Evolutionary conservation across 441 rosid genomes (phyloP).

Genomic region (Pelargonium exstipulatum): DNA sequence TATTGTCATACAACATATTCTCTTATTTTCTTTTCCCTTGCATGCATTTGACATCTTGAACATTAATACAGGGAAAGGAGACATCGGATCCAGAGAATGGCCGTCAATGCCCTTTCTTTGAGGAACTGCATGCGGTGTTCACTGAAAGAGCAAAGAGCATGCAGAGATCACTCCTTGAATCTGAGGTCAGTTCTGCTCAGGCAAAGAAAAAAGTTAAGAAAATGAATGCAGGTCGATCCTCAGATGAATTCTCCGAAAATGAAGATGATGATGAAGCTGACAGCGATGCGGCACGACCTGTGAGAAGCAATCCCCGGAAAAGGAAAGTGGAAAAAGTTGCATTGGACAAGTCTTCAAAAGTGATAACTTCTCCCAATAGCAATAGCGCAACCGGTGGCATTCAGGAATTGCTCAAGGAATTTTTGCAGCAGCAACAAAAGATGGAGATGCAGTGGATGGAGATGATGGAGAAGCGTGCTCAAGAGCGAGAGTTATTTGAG

Average conservation of each 20-base stretch:
- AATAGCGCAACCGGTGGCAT: conserved; percentile 13
- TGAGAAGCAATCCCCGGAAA: conserved; percentile 29
- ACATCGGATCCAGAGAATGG: conserved; percentile 46
- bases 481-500: conserved; percentile 37
- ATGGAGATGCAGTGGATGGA: conserved; percentile 48
- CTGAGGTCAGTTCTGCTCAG: conserved; percentile 34
- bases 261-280: conserved; percentile 35
- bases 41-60: background rate
- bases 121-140: conserved; percentile 46
- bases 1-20: background rate
- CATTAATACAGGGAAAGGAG: conserved; percentile 45
- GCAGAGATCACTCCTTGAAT: conserved; percentile 37
- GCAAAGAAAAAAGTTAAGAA: conserved; percentile 34
- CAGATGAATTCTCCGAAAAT: conserved; percentile 36
- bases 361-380: conserved; percentile 5
- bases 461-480: conserved; percentile 44
- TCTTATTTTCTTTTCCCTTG: background rate
- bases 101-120: conserved; percentile 47
- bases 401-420: conserved; percentile 41
- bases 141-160: conserved; percentile 37
- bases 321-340: conserved; percentile 33
- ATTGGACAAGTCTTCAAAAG: conserved; percentile 22
- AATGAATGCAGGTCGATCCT: conserved; percentile 24
- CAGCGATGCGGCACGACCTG: conserved; percentile 32
- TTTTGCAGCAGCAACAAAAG: conserved; percentile 41